Conservation (phyloP, 2,329 filamentous ascomycete species). For the Pseudogymnoascus sp. region DNA sequence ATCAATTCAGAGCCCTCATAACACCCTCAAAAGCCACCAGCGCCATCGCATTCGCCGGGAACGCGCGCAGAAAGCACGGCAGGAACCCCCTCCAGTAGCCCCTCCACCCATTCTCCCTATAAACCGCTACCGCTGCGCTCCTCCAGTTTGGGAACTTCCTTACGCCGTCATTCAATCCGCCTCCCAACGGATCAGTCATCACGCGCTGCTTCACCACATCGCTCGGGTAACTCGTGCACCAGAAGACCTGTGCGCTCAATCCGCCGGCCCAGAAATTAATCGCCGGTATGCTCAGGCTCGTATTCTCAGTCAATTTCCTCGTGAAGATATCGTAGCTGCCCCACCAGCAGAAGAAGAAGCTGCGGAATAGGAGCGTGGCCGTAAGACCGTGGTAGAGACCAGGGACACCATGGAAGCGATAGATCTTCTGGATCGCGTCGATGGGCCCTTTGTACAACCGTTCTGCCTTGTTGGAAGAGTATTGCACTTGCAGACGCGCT, state of each 20-base stretch:
- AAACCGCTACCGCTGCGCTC: slow-evolving; percentile 70
- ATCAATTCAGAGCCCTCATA: slow-evolving; percentile 57
- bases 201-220: slow-evolving; percentile 94
- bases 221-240: slow-evolving; percentile 83
- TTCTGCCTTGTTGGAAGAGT: slow-evolving; percentile 68
- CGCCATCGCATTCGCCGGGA: slow-evolving; percentile 92
- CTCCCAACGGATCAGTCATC: slow-evolving; percentile 88
- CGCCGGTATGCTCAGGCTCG: slow-evolving; percentile 63
- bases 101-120: slow-evolving; percentile 62
- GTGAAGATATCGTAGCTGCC: slow-evolving; percentile 85
- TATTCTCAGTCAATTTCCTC: slow-evolving; percentile 55
- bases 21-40: slow-evolving; percentile 88
- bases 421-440: slow-evolving; percentile 69
- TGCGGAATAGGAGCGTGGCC: slow-evolving; percentile 80
- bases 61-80: slow-evolving; percentile 87
- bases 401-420: slow-evolving; percentile 60
- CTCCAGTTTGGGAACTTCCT: slow-evolving; percentile 67
- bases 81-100: slow-evolving; percentile 92
- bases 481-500: slow-evolving; percentile 88
- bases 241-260: slow-evolving; percentile 86
- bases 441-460: slow-evolving; percentile 79
- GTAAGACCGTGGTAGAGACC: slow-evolving; percentile 81
- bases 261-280: slow-evolving; percentile 98
- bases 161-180: slow-evolving; percentile 56
- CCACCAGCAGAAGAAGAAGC: slow-evolving; percentile 99